phyloP scores from a whole-genome alignment of 768 basidiomycete species.

The Tylopilus felleus region DNA sequence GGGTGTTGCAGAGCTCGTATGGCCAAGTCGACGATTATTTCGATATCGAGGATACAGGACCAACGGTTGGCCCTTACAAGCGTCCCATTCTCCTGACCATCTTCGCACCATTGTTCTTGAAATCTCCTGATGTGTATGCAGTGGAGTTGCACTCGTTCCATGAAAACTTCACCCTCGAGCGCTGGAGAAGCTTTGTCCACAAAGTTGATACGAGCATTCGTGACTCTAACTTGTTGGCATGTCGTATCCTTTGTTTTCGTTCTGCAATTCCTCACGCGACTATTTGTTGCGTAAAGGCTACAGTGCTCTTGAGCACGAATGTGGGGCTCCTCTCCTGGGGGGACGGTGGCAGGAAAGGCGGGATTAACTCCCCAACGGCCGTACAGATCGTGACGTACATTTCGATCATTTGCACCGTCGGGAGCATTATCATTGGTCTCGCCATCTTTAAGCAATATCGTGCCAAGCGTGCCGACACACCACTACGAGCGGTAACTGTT shows the following conservation, averaged over 20 bases:
- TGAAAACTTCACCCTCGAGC: slow-evolving; percentile 23
- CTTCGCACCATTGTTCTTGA: slow-evolving; percentile 23
- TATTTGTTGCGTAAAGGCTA: slow-evolving; percentile 17
- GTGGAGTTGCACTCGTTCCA: slow-evolving; percentile 28
- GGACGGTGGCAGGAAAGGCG: neutral
- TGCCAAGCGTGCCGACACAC: slow-evolving; percentile 31
- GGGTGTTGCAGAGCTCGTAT: slow-evolving; percentile 27
- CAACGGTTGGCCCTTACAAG: slow-evolving; percentile 13
- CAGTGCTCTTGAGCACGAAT: slow-evolving; percentile 27
- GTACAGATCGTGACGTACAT: slow-evolving; percentile 27
- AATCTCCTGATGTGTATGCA: slow-evolving; percentile 27
- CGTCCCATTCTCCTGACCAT: slow-evolving; percentile 19
- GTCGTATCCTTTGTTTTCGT: neutral
- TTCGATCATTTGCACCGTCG: slow-evolving; percentile 28
- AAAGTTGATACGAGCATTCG: slow-evolving; percentile 33
- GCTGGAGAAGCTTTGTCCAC: slow-evolving; percentile 29
- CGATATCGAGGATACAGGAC: slow-evolving; percentile 25
- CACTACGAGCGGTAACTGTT: slow-evolving; percentile 25
- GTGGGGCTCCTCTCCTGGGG: slow-evolving; percentile 24
- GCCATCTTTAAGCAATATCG: slow-evolving; percentile 33
- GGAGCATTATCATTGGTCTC: slow-evolving; percentile 30
- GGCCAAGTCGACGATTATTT: slow-evolving; percentile 32
- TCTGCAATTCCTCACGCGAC: neutral
- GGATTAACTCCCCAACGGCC: slow-evolving; percentile 9
- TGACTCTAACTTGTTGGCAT: slow-evolving; percentile 31